Percentiles rank a stretch among this genome's conserved stretches.
Evolutionary conservation across 768 basidiomycete species (phyloP).

Genomic region (Chalciporus chontae): DNA sequence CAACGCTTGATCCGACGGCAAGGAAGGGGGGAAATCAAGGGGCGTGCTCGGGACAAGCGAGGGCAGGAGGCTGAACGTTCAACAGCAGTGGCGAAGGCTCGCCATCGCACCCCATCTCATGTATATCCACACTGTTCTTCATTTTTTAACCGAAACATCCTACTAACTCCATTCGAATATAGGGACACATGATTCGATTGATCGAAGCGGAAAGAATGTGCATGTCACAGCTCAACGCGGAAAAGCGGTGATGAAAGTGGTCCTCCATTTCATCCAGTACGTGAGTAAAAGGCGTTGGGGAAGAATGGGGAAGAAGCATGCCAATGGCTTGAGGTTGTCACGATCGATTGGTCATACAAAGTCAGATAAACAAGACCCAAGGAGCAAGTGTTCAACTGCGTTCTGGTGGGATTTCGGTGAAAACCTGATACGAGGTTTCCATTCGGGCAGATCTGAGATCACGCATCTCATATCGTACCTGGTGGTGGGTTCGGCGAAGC

Average conservation of each 20-base stretch:
- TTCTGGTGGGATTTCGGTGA: slow-evolving; percentile 19
- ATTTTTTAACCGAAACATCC: slow-evolving; percentile 4
- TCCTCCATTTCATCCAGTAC: slow-evolving; percentile 16
- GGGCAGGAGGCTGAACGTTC: background rate
- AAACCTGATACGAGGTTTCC: slow-evolving; percentile 27
- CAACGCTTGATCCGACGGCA: too few species aligned
- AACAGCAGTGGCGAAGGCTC: slow-evolving; percentile 1
- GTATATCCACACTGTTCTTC: background rate
- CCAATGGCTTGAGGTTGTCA: slow-evolving; percentile 13
- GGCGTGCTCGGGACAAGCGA: too few species aligned
- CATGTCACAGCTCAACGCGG: slow-evolving; percentile 11
- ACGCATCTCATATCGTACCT: slow-evolving; percentile 8
- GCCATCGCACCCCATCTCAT: slow-evolving; percentile 5
- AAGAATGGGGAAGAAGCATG: background rate
- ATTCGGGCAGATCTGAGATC: slow-evolving; percentile 26
- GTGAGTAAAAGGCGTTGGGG: background rate
- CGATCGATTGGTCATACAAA: slow-evolving; percentile 21
- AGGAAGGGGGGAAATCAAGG: too few species aligned
- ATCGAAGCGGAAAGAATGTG: slow-evolving; percentile 12
- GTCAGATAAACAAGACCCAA: slow-evolving; percentile 2
- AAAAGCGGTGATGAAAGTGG: slow-evolving; percentile 22
- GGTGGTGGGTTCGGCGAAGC: slow-evolving; percentile 20
- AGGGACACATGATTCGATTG: slow-evolving; percentile 13
- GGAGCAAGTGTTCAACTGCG: slow-evolving; percentile 7
- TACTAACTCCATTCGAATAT: slow-evolving; percentile 13